phyloP scores from a whole-genome alignment of 2,329 filamentous ascomycete species.

The Chlorencoelia australis region DNA sequence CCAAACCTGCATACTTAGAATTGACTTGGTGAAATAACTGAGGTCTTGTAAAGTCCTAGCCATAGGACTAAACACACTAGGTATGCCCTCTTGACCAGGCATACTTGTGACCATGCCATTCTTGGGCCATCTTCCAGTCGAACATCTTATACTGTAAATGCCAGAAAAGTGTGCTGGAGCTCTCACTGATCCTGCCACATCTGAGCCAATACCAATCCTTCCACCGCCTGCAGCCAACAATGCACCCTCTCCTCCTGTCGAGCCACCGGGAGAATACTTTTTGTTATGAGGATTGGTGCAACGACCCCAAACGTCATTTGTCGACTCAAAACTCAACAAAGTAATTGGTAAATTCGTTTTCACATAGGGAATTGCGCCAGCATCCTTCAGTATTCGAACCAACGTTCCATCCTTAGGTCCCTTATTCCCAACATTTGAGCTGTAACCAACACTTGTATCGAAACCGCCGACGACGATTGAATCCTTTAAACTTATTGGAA shows the following conservation, averaged over 20 bases:
- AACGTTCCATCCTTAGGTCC: slow-evolving; percentile 68
- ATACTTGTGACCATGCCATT: slow-evolving; percentile 76
- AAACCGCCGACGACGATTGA: slow-evolving; percentile 73
- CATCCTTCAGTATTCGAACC: slow-evolving; percentile 71
- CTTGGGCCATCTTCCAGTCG: slow-evolving; percentile 85
- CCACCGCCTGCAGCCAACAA: slow-evolving; percentile 71
- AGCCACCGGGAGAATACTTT: slow-evolving; percentile 82
- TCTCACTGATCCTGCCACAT: slow-evolving; percentile 83
- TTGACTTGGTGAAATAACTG: slow-evolving; percentile 68
- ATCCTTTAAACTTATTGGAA: slow-evolving; percentile 79
- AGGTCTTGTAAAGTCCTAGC: slow-evolving; percentile 74
- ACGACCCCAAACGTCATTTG: slow-evolving; percentile 67
- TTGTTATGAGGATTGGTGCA: slow-evolving; percentile 73
- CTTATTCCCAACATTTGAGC: slow-evolving; percentile 59
- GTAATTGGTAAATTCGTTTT: slow-evolving; percentile 89
- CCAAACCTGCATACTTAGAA: slow-evolving; percentile 80
- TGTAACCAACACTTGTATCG: slow-evolving; percentile 76
- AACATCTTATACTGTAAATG: slow-evolving; percentile 78
- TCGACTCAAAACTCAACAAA: slow-evolving; percentile 28
- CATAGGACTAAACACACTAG: slow-evolving; percentile 89
- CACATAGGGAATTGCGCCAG: slow-evolving; percentile 80
- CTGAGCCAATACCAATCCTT: slow-evolving; percentile 75
- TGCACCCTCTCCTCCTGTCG: slow-evolving; percentile 62
- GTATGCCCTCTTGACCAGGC: slow-evolving; percentile 84
- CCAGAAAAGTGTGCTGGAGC: slow-evolving; percentile 83